Base-by-base conservation (phyloP, 176 grass and related monocot genomes). In the Phoenix roebelenii region DNA sequence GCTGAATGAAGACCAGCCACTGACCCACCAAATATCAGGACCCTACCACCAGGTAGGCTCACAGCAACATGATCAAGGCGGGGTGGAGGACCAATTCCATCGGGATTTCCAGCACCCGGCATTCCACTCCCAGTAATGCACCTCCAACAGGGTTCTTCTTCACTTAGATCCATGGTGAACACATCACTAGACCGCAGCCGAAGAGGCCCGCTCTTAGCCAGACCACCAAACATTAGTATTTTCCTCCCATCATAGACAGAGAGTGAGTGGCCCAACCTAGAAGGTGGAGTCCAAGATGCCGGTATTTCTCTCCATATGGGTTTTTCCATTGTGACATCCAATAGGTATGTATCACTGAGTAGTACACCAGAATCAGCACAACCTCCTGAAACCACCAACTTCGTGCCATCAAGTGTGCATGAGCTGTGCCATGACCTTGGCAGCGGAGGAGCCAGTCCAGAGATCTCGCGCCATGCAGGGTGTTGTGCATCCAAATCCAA, bases 1-100 rank as follows among this genome's bases (percentile, higher is more conserved):
- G 63, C 49, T 65, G 63, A 65, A 20, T 65, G 63, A 65, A 65
- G 63, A 65, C 63, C 63, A 52, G 63, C 63, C 22, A 65, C 63
- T 51, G 63, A 65, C 25, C 63, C 63, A 5, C 63, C 63, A 52
- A 65, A 65, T 65, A 65, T 65, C 23, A 65, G 22, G 22, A 65
- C 25, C 51, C 63, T 51, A 23, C 63, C 63, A 51, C 63, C 63
- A 28, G 63, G 63, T 25, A 65, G 63, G 50, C 63, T 65, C 16
- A 65, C 63, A 28, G 63, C 63, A 12, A 65, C 63, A 18, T 65
- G 63, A 65, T 65, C 63, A 65, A 65, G 63, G 5, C 63, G 63
- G 16, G 63, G 63, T 52, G 63, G 63, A 51, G 63, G 63, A n/a
- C 63, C 63, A 26, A 52, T 52, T 52, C 63, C 63, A 65, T 22